Evolutionary conservation across 352 stramenopile genomes (phyloP), one percentile per base, ranked within the genome.

Genomic region (Elongisporangium senticosum): DNA sequence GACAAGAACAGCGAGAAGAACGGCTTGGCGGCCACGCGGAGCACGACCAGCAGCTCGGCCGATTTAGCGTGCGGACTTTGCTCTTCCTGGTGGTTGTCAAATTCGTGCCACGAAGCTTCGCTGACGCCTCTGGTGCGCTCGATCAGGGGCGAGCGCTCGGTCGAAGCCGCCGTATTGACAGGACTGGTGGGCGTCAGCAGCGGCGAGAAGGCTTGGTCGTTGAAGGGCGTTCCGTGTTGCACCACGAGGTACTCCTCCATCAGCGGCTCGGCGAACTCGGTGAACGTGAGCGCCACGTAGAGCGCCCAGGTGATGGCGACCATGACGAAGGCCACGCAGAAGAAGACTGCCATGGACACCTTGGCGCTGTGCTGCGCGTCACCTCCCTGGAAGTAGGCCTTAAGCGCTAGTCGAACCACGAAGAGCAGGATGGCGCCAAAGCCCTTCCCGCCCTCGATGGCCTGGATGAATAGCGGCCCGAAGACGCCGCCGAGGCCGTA

Each of bases 401-500:
- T 93, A 23, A 89, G 64, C 20, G 48, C 53, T 17, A 93, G 60
- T 51, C 83, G 77, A 37, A 87, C 74, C 19, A 75, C 62, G 50
- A 90, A 89, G 13, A 93, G 62, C 49, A 93, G 40, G 49, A 90
- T 86, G 13, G 83, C 83, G 22, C 83, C 77, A 43, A 88, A 90
- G 21, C 79, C 83, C 58, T 91, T 93, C 51, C 83, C 83, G 28
- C 75, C 79, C 53, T 93, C 83, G 43, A 93, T 81, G 4, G 83
- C 81, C 55, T 93, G 83, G 40, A 91, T 76, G 58, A 91, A 93
- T 24, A 77, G 59, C 52, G 81, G 73, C 7, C 83, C 83, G 53
- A 93, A 91, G 5, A 93, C 80, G n/a, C 81, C 83, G 3, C 75
- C 83, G 28, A 93, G 65, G 7, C 83, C 83, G 65, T 90, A 93